phyloP scores from a whole-genome alignment of 2,329 filamentous ascomycete genomes.

The Ascocoryne sarcoides region DNA sequence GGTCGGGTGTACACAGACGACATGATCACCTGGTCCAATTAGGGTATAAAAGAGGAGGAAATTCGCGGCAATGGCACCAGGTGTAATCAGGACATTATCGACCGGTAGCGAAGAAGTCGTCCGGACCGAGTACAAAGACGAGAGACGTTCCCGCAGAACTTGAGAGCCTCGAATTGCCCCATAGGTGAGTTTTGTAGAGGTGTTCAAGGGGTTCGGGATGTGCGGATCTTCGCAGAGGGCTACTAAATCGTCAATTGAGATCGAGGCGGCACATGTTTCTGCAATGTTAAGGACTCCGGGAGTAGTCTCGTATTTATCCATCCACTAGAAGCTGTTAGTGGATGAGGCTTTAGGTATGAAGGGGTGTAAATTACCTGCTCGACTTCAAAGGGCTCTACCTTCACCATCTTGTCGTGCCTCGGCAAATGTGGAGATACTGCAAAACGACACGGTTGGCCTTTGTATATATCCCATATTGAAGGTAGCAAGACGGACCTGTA shows the following conservation, averaged over 20 bases:
- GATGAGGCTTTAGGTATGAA: background rate
- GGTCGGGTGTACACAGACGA: constrained; percentile 78
- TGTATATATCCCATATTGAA: constrained; percentile 6
- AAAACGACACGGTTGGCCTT: constrained; percentile 7
- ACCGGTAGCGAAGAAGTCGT: constrained; percentile 36
- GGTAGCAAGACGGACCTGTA: constrained; percentile 9
- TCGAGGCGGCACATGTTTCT: constrained; percentile 68
- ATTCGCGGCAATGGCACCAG: constrained; percentile 79
- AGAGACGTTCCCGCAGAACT: constrained; percentile 53
- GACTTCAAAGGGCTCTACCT: constrained; percentile 56
- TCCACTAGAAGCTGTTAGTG: constrained; percentile 39
- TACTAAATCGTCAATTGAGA: constrained; percentile 61
- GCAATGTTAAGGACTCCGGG: constrained; percentile 59
- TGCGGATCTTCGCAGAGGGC: constrained; percentile 47
- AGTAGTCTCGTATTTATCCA: constrained; percentile 51
- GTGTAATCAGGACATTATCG: constrained; percentile 66
- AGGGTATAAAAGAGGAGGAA: constrained; percentile 69
- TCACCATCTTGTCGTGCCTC: constrained; percentile 39
- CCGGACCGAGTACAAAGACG: constrained; percentile 54
- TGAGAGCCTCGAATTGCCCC: constrained; percentile 63
- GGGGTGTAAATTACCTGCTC: constrained; percentile 47
- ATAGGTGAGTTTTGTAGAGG: constrained; percentile 58
- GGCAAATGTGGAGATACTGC: constrained; percentile 10
- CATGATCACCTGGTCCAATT: constrained; percentile 67
- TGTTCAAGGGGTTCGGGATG: constrained; percentile 35